Base-by-base conservation (phyloP, 2,329 filamentous ascomycete species). In the Fonsecaea multimorphosa region DNA sequence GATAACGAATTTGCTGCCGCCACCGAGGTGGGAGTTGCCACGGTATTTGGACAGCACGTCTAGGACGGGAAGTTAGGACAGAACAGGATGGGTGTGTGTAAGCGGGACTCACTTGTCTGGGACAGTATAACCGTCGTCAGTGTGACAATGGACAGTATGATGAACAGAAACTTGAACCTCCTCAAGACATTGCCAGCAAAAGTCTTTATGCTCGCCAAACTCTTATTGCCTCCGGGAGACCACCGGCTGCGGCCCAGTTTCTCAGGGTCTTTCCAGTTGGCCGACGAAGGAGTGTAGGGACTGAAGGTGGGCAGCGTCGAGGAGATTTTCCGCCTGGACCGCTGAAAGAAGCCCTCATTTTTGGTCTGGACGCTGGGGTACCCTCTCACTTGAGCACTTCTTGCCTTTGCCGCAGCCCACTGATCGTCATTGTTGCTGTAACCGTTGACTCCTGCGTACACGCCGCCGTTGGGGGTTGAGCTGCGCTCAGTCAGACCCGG, bases 1-100 rank as follows among this genome's bases (percentile, higher is more conserved):
- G 61, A 99, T 90, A 70, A 99, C 95, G 75, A 91, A 93, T 74
- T 97, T 98, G 75, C 89, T 89, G 22, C 95, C 95, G 56, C 91
- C 91, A 58, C 94, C 93, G 2, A 96, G 83, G 78, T 85, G 85
- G 38, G 88, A 81, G 54, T 89, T 85, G 79, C 91, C 85, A 73
- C 92, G 87, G 82, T 91, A 97, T 67, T 78, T 75, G 68, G 83
- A 81, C 62, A 84, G 78, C 49, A 88, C 72, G 59, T 82, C 86
- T 89, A 76, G 81, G 80, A 72, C 38, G 14, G 38, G 29, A n/a
- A n/a, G 32, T 36, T 56, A 32, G 46, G 55, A 44, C 19, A 5
- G n/a, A 31, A 19, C 11, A 29, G 11, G 0, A 11, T 38, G 36
- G 27, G 24, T 4, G 14, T 1, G 22, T n/a, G 14, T 29, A 54